These are phyloP conservation scores for Arabis alpina DNA, from an alignment of 345 rosid species.

Conservation along the genomic window DNA sequence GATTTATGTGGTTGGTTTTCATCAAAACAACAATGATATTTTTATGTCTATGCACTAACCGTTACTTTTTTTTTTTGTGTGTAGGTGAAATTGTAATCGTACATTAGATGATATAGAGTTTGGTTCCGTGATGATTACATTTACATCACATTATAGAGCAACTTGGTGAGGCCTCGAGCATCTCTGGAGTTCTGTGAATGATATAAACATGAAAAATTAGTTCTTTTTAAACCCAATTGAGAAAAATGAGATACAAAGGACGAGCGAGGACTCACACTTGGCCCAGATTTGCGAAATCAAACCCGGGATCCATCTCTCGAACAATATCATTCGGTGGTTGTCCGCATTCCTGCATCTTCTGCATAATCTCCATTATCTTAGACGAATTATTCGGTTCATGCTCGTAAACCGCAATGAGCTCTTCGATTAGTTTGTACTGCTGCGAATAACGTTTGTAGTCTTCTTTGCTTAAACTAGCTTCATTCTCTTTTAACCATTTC, in stretches of 20 bases:
- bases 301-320: conserved; percentile 86
- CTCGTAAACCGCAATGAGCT: conserved; percentile 80
- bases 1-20: background rate
- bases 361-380: conserved; percentile 90
- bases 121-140: background rate
- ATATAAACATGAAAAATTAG: conserved; percentile 10
- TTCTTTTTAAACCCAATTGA: background rate
- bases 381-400: conserved; percentile 68
- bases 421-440: conserved; percentile 70
- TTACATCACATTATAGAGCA: conserved; percentile 74
- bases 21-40: background rate
- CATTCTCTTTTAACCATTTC: conserved; percentile 83
- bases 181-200: conserved; percentile 65
- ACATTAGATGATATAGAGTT: conserved; percentile 1
- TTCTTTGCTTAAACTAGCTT: conserved; percentile 62
- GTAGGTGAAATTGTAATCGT: conserved; percentile 29
- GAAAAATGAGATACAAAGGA: too few relatives aligned
- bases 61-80: background rate
- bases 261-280: conserved; percentile 60
- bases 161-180: conserved; percentile 70
- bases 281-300: conserved; percentile 74
- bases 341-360: conserved; percentile 99
- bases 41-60: background rate
- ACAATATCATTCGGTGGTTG: conserved; percentile 95
- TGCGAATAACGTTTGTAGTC: conserved; percentile 69